phyloP scores from a whole-genome alignment of 2,329 filamentous ascomycete species.

The Aspergillus hiratsukae region DNA sequence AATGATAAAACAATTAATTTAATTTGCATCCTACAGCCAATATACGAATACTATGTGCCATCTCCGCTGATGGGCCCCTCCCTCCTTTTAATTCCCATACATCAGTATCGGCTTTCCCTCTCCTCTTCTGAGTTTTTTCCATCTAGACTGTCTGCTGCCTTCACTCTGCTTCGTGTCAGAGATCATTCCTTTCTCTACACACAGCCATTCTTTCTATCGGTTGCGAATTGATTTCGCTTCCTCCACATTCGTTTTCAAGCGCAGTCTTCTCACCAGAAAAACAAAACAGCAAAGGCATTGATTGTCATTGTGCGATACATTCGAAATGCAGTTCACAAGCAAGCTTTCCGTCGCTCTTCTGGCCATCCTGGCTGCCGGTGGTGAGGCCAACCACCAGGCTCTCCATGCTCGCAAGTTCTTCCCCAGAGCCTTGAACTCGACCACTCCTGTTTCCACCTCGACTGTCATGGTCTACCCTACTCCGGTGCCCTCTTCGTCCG shows the following conservation, averaged over 20 bases:
- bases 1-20: background rate
- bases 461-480: conserved; percentile 20
- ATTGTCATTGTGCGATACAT: conserved; percentile 13
- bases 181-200: conserved; percentile 11
- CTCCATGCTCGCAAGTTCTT: conserved; percentile 22
- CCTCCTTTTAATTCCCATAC: conserved; percentile 8
- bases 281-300: conserved; percentile 15
- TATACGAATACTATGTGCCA: background rate
- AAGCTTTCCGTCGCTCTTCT: conserved; percentile 34
- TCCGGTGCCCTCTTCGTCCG: conserved; percentile 6
- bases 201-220: conserved; percentile 7
- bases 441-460: conserved; percentile 12
- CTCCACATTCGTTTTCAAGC: conserved; percentile 11
- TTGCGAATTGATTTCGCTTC: conserved; percentile 37
- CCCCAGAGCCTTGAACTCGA: conserved; percentile 13
- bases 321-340: conserved; percentile 35
- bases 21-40: background rate
- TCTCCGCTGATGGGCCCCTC: background rate
- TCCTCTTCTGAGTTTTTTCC: conserved; percentile 8
- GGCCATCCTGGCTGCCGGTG: conserved; percentile 31
- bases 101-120: conserved; percentile 11
- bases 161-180: conserved; percentile 12
- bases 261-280: conserved; percentile 5
- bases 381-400: conserved; percentile 29
- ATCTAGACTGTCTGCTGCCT: conserved; percentile 11